Evolutionary conservation across 176 grass and related monocot genomes (phyloP).

Genomic region (Phoenix dactylifera): DNA sequence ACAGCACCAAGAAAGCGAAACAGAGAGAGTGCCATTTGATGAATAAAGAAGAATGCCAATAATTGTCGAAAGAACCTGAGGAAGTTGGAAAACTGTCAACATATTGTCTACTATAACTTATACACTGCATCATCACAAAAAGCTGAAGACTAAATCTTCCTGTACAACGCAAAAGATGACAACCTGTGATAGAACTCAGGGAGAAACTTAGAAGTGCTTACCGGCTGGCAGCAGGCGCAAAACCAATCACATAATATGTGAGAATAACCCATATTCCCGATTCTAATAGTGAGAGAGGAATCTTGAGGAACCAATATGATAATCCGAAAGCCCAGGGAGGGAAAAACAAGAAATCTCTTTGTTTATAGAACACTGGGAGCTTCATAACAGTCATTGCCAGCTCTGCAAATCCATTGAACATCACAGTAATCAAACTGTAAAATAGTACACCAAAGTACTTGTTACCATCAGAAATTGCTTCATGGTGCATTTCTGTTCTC

Average conservation of each 20-base stretch:
- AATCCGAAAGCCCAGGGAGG: slow-evolving; percentile 54
- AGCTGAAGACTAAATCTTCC: too few relatives aligned
- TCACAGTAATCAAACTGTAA: slow-evolving; percentile 37
- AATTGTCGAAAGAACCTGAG: slow-evolving; percentile 80
- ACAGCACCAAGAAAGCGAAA: slow-evolving; percentile 75
- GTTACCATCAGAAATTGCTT: slow-evolving; percentile 20
- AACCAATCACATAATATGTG: slow-evolving; percentile 55
- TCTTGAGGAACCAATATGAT: slow-evolving; percentile 41
- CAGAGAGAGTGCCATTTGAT: slow-evolving; percentile 66
- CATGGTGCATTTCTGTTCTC: slow-evolving; percentile 54
- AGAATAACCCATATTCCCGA: slow-evolving; percentile 27
- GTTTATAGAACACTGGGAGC: slow-evolving; percentile 66
- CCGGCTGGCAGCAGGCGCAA: slow-evolving; percentile 23
- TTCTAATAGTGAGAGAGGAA: slow-evolving; percentile 54
- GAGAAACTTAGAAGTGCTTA: slow-evolving; percentile 6
- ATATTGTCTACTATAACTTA: too few relatives aligned
- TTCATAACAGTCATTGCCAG: slow-evolving; percentile 42
- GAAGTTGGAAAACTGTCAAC: not conserved
- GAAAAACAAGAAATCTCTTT: slow-evolving; percentile 62
- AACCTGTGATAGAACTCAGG: too few relatives aligned
- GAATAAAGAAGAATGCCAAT: slow-evolving; percentile 47
- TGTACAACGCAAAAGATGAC: too few relatives aligned
- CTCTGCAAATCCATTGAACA: slow-evolving; percentile 59
- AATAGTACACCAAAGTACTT: slow-evolving; percentile 47
- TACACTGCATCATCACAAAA: too few relatives aligned